These are phyloP conservation scores for Marasmius sp. DNA, from an alignment of 1,284 basidiomycete genomes.

Conservation along the genomic window DNA sequence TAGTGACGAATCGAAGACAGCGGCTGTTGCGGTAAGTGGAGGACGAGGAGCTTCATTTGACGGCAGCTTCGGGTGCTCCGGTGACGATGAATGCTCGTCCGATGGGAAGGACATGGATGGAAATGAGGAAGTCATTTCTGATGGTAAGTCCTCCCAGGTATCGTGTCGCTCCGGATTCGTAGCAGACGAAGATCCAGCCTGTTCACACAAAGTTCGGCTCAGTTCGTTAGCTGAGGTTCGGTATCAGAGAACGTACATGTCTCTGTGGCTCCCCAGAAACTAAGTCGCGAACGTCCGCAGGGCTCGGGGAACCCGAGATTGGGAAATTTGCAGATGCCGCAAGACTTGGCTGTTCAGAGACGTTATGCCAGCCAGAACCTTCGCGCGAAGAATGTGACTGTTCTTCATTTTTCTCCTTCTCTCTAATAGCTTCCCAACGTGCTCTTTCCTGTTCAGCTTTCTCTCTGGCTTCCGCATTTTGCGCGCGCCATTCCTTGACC, in stretches of 20 bases:
- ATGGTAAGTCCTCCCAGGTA: constrained; percentile 65
- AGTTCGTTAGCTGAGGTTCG: not conserved
- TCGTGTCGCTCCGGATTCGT: constrained; percentile 47
- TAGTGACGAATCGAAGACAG: constrained; percentile 73
- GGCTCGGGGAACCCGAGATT: constrained; percentile 21
- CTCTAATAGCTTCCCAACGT: constrained; percentile 62
- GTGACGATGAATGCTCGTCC: constrained; percentile 49
- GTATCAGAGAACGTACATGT: constrained; percentile 24
- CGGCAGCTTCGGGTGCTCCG: constrained; percentile 27
- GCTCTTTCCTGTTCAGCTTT: constrained; percentile 76
- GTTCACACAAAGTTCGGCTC: not conserved
- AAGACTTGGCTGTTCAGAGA: constrained; percentile 15
- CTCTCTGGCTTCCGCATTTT: constrained; percentile 70
- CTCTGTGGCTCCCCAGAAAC: constrained; percentile 39
- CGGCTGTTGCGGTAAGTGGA: constrained; percentile 68
- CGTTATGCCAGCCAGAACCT: constrained; percentile 17
- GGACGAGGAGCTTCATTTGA: constrained; percentile 24
- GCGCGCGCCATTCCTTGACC: constrained; percentile 69
- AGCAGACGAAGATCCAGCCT: constrained; percentile 12
- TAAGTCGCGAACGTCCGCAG: constrained; percentile 46
- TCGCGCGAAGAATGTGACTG: constrained; percentile 17
- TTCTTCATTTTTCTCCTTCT: constrained; percentile 41
- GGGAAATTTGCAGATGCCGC: constrained; percentile 11
- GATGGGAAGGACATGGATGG: constrained; percentile 74
- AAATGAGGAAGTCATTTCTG: constrained; percentile 66